phyloP scores from a whole-genome alignment of 495 filamentous ascomycete species.

The Penicillium egyptiacum region DNA sequence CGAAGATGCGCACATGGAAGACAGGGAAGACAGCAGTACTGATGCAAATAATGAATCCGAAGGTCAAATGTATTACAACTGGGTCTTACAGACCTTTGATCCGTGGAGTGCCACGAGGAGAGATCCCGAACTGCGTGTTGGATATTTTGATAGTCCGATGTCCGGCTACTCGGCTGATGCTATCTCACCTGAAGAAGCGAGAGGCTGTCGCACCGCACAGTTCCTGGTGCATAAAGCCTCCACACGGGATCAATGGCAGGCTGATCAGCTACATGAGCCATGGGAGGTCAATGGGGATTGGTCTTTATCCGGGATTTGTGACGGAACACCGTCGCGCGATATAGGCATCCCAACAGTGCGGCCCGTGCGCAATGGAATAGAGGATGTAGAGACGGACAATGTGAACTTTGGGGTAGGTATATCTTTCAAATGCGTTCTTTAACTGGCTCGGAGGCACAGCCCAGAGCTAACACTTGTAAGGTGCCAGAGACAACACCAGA shows the following conservation, averaged over 20 bases:
- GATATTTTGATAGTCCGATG: conserved; percentile 22
- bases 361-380: conserved; percentile 19
- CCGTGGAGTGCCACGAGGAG: not conserved
- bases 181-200: conserved; percentile 31
- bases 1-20: not conserved
- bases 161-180: conserved; percentile 24
- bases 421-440: not conserved
- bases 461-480: not conserved
- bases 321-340: conserved; percentile 26
- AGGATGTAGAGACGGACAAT: conserved; percentile 9
- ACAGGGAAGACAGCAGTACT: not conserved
- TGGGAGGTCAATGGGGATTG: conserved; percentile 27
- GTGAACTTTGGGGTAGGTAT: conserved; percentile 10
- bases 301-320: conserved; percentile 32
- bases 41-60: not conserved
- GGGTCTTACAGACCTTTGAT: not conserved
- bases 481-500: not conserved
- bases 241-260: conserved; percentile 7
- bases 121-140: conserved; percentile 2
- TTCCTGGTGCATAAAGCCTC: conserved; percentile 25
- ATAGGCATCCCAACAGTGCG: not conserved
- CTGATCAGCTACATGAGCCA: conserved; percentile 21
- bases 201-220: conserved; percentile 31
- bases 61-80: conserved; percentile 10
- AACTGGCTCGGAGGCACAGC: not conserved